Conservation (phyloP, 345 rosid species). For the Salix koriyanagi region DNA sequence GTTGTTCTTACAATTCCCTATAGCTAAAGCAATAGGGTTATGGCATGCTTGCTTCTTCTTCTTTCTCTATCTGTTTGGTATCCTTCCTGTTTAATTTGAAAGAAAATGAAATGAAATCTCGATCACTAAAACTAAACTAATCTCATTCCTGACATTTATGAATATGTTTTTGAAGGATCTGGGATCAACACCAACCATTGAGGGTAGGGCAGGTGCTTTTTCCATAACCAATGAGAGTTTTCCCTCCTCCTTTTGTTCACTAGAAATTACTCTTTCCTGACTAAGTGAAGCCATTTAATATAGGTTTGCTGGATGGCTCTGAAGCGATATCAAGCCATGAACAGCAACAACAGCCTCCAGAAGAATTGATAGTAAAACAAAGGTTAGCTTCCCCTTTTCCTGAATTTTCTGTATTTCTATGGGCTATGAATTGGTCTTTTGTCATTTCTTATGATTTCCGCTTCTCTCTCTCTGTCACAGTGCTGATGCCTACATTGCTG, state of each 20-base stretch:
- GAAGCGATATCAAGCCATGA: conserved; percentile 17
- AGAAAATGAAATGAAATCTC: background rate
- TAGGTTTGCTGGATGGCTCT: conserved; percentile 20
- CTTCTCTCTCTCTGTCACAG: conserved; percentile 12
- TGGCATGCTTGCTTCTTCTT: background rate
- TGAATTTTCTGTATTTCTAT: background rate
- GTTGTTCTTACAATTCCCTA: background rate
- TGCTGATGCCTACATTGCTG: conserved; percentile 10
- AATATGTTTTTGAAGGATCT: conserved; percentile 7
- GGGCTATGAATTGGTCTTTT: background rate
- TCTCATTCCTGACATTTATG: background rate
- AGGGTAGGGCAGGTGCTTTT: conserved; percentile 13
- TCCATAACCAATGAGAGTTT: background rate
- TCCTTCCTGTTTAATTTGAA: background rate
- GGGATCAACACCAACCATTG: background rate
- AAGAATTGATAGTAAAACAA: conserved; percentile 14
- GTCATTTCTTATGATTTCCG: background rate
- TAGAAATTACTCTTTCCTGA: background rate
- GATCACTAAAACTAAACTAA: background rate
- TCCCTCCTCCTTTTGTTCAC: background rate
- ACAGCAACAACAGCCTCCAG: conserved; percentile 19
- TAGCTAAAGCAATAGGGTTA: background rate
- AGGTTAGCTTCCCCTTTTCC: conserved; percentile 15
- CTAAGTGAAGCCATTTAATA: background rate
- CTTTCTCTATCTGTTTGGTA: background rate